phyloP scores from a whole-genome alignment of 176 grass and related monocot species.

The Guadua angustifolia region DNA sequence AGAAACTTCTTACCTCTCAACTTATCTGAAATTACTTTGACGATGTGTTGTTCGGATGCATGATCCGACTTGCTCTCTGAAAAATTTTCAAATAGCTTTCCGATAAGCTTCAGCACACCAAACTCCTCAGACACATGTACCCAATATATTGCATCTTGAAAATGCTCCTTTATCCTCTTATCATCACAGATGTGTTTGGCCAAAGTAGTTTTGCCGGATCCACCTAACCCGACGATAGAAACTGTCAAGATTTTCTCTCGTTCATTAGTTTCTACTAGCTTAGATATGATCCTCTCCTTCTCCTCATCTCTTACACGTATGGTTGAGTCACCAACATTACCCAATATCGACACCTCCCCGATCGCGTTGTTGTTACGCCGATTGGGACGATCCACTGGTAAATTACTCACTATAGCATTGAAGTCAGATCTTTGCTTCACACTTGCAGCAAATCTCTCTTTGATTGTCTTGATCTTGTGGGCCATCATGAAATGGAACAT shows the following conservation, averaged over 20 bases:
- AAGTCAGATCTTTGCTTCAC: background rate
- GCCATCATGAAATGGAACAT: background rate
- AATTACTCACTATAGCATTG: background rate
- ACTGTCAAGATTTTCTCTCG: background rate
- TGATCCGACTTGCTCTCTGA: background rate
- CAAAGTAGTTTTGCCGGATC: slow-evolving; percentile 45
- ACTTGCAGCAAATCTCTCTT: background rate
- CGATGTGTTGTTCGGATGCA: background rate
- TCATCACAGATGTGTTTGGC: slow-evolving; percentile 17
- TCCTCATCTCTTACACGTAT: slow-evolving; percentile 14
- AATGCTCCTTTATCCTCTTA: background rate
- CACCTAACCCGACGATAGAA: slow-evolving; percentile 35
- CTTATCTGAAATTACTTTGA: background rate
- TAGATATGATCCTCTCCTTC: background rate
- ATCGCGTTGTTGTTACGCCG: background rate
- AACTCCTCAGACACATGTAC: slow-evolving; percentile 40
- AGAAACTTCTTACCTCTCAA: background rate
- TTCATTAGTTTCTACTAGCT: background rate
- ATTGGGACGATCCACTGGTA: background rate
- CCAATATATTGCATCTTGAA: background rate
- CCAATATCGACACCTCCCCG: background rate
- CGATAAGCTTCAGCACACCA: background rate
- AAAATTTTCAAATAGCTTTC: slow-evolving; percentile 2
- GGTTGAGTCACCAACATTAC: background rate
- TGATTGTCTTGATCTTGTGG: background rate